These are phyloP conservation scores for Penicillium sp. DNA, from an alignment of 2,329 filamentous ascomycete genomes.

Conservation along the genomic window DNA sequence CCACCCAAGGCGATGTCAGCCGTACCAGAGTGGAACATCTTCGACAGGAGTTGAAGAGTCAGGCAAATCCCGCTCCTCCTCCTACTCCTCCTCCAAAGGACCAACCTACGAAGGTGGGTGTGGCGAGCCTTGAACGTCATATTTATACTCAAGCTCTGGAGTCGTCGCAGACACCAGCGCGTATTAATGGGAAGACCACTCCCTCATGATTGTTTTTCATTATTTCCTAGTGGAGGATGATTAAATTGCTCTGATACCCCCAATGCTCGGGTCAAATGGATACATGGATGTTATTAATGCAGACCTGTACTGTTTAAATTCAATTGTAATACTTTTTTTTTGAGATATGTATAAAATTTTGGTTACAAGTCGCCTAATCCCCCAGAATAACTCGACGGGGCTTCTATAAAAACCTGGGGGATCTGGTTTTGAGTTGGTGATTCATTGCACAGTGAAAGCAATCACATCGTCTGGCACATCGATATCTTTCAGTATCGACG, in stretches of 20 bases:
- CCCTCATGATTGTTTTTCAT: not conserved
- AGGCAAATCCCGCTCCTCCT: not conserved
- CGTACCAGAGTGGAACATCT: constrained; percentile 6
- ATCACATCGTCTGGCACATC: constrained; percentile 21
- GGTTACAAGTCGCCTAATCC: not conserved
- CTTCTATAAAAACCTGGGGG: not conserved
- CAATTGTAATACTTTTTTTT: not conserved
- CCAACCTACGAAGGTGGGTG: not conserved
- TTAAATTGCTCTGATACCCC: constrained; percentile 1
- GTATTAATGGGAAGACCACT: not conserved
- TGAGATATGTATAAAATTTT: not conserved
- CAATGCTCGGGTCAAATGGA: not conserved
- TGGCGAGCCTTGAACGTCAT: not conserved
- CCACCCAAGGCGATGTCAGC: constrained; percentile 22
- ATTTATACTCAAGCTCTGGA: not conserved
- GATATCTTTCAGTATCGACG: constrained; percentile 20
- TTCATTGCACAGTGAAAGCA: not conserved
- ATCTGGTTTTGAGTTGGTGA: not conserved
- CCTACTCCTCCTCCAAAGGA: constrained; percentile 3
- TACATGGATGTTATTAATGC: not conserved
- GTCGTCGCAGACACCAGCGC: not conserved
- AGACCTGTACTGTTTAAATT: not conserved
- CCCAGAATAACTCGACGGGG: not conserved
- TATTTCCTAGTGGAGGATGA: not conserved
- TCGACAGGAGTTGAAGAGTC: not conserved